Base-by-base conservation (phyloP, 768 basidiomycete genomes). In the Tulasnella sp. region DNA sequence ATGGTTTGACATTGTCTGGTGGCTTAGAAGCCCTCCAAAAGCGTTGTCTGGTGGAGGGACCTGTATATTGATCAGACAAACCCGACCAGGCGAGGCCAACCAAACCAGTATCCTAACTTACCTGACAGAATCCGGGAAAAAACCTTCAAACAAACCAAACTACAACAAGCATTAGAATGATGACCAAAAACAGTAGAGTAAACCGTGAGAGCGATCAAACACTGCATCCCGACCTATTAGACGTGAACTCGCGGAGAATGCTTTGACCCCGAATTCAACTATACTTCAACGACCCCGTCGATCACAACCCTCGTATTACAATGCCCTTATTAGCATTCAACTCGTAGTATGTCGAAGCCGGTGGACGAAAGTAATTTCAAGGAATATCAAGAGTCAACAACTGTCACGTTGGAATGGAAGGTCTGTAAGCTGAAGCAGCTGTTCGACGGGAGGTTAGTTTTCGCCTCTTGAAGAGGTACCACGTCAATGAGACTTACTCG, bases 371-470 rank as follows among this genome's bases (percentile, higher is more conserved):
- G 63, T 19, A 64, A 32, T 29, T 34, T 64, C 39, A 62, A 71
- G 3, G 84, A 84, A 37, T 81, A 75, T 7, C 82, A 83, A 74
- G 90, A 91, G 80, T 84, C 82, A 70, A 83, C 82, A 4, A 78
- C 79, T 3, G 77, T 80, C 36, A 79, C 78, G 17, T 76, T 81
- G 17, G 92, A 94, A 80, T 95, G 93, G 93, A 88, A 86, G 0
- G 81, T 94, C 34, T 83, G 83, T 39, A 88, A 87, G 2, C 82
- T 94, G 72, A 90, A 87, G 78, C 81, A 82, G 62, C 79, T 94
- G 36, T 94, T 94, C 74, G 93, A 95, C 41, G 83, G 85, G 26
- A 91, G 89, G 81, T 86, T 78, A 40, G 81, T 76, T 17, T 19
- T 26, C 19, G 17, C 5, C 4, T 35, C 37, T 41, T 35, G 16